These are phyloP conservation scores for Phytophthora pistaciae DNA, from an alignment of 352 stramenopile genomes.

Conservation along the genomic window DNA sequence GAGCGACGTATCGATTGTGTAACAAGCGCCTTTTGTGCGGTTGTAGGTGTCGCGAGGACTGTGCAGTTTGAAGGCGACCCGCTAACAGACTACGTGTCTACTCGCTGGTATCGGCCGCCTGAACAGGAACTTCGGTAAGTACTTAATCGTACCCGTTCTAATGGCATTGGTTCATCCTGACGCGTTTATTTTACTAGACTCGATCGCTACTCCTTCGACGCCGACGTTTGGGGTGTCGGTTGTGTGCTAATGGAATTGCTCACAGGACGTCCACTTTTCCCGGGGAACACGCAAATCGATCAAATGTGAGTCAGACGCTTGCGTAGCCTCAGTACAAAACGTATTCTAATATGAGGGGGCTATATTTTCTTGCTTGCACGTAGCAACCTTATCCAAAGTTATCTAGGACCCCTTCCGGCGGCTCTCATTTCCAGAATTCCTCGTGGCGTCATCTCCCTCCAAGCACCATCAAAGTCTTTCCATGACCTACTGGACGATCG, in stretches of 20 bases:
- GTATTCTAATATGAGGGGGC: neutral
- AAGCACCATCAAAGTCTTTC: slow-evolving; percentile 57
- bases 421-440: slow-evolving; percentile 55
- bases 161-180: neutral
- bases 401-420: slow-evolving; percentile 64
- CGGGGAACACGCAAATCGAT: slow-evolving; percentile 81
- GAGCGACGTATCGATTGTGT: neutral
- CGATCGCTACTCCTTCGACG: slow-evolving; percentile 84
- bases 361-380: neutral
- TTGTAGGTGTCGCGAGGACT: slow-evolving; percentile 66
- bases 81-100: slow-evolving; percentile 83
- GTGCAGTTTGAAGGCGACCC: slow-evolving; percentile 85
- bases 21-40: neutral
- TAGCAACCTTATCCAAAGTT: slow-evolving; percentile 82
- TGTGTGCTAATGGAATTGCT: slow-evolving; percentile 83
- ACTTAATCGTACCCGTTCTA: neutral
- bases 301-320: slow-evolving; percentile 59
- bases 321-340: neutral
- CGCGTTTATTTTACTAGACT: slow-evolving; percentile 38
- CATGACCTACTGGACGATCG: slow-evolving; percentile 49
- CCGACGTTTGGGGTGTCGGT: slow-evolving; percentile 85
- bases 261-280: slow-evolving; percentile 79
- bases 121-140: slow-evolving; percentile 81
- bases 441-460: slow-evolving; percentile 50
- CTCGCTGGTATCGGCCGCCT: slow-evolving; percentile 83